phyloP scores from a whole-genome alignment of 2,329 filamentous ascomycete species.

The Purpureocillium lavendulum region DNA sequence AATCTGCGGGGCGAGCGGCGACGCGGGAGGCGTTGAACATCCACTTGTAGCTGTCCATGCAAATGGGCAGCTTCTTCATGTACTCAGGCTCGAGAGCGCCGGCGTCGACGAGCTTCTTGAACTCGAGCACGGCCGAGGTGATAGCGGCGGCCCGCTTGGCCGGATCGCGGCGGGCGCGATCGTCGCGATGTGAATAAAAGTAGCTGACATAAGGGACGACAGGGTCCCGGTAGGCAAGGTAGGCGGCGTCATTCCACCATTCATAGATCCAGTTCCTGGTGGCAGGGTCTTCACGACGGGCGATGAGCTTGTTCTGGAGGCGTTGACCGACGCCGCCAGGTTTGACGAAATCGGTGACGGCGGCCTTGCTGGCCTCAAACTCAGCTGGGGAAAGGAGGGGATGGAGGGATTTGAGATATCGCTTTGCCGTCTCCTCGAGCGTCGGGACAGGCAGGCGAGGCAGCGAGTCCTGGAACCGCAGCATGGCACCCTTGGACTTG shows the following conservation, averaged over 20 bases:
- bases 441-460: constrained; percentile 71
- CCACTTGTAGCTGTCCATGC: constrained; percentile 97
- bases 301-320: constrained; percentile 81
- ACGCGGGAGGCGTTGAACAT: constrained; percentile 97
- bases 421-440: constrained; percentile 71
- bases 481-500: constrained; percentile 68
- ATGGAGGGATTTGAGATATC: constrained; percentile 74
- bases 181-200: constrained; percentile 97
- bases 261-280: constrained; percentile 92
- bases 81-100: constrained; percentile 90
- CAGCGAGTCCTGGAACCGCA: constrained; percentile 80
- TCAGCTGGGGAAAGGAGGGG: constrained; percentile 63
- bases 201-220: constrained; percentile 98
- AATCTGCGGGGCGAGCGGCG: constrained; percentile 72
- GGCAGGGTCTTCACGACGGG: constrained; percentile 69
- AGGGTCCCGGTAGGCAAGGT: constrained; percentile 87
- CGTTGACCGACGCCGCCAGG: constrained; percentile 76
- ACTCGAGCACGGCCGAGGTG: constrained; percentile 76
- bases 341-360: constrained; percentile 79
- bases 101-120: constrained; percentile 84
- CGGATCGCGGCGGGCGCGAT: constrained; percentile 77
- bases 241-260: constrained; percentile 97
- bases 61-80: constrained; percentile 95
- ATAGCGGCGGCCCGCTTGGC: constrained; percentile 90
- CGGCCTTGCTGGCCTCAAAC: constrained; percentile 66